Base-by-base conservation (phyloP, 2,329 filamentous ascomycete genomes). In the Aspergillus sergii region DNA sequence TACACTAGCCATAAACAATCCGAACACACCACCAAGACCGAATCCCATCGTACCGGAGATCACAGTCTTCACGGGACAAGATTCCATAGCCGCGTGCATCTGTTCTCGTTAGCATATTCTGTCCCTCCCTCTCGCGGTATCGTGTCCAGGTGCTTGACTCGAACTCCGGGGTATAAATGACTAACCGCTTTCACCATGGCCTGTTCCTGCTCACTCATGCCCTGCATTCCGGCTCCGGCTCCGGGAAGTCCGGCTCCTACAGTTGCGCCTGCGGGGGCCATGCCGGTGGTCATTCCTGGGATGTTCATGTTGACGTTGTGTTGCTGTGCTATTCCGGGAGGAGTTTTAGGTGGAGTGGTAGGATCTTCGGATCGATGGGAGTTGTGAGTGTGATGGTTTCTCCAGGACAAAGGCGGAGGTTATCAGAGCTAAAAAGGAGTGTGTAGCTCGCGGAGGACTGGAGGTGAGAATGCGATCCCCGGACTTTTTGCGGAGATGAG, bases 1-100 rank as follows among this genome's bases (percentile, higher is more conserved):
- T 88, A 96, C 93, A 74, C 92, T 95, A 64, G 94, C 93, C 94
- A 98, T 99, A 84, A 99, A 99, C 73, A 98, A 86, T 70, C 95
- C 95, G 71, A 99, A 99, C 50, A 96, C 84, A 73, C 93, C 95
- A 66, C 95, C 95, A 69, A 99, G 89, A 43, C 90, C 95, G 73
- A 97, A 97, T 19, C 95, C 95, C 88, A 96, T 96, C 28, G 91
- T 92, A 62, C 94, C 95, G 0, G 94, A 91, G 80, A 99, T 91
- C 70, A 88, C 89, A 21, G 93, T 91, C 80, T 99, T 99, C 62
- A 89, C 89, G 28, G 90, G 88, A 76, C 95, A 99, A 39, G 92
- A 96, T 79, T 98, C 94, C 92, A 97, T 97, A 50, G 88, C 88
- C 28, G 84, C 80, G 84, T 93, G 88, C 82, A 97, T 90, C 91